Base-by-base conservation (phyloP, 2,329 filamentous ascomycete species). In the Mycosphaerella sp. region DNA sequence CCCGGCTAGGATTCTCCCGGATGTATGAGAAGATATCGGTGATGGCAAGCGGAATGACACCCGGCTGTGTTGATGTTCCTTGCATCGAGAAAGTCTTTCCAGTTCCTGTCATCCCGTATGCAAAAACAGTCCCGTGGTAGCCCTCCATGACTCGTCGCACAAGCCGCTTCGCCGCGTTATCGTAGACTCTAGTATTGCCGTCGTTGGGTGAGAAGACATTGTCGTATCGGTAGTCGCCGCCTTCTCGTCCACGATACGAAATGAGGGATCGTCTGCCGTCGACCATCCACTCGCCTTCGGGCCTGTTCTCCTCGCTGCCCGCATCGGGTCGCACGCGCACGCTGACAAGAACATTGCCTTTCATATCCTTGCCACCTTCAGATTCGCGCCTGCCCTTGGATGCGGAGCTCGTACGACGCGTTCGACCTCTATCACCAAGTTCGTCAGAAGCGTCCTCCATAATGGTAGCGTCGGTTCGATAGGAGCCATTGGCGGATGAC, bases 1-100 rank as follows among this genome's bases (percentile, higher is more conserved):
- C 93, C 56, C 93, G 82, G 36, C 90, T 89, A 0, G 93, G 93
- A 1, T 93, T 97, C 73, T 98, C 93, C 54, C 93, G 86, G 63
- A 98, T 98, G 71, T 96, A 98, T 0, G 93, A 97, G 72, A 98
- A 98, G 49, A 98, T 98, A 68, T 98, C 93, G 59, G 93, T 97
- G 64, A 98, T 97, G 39, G 93, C 93, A 39, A 97, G 78, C 6
- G 93, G 93, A 53, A 98, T 98, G 29, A 98, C 93, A 74, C 93
- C 93, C 1, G 93, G 93, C 39, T 90, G 95, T 2, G 88, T 89
- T 44, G 91, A 90, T 9, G 93, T 98, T 64, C 93, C 93, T 75
- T 98, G 93, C 93, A 98, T 98, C 39, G 92, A 97, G 70, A 97
- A 98, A 0, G 93, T 98, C 76, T 98, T 98, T 63, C 93, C 93